Evolutionary conservation across 1,139 yeast genomes (phyloP), one percentile per base, ranked within the genome.

Genomic region (Geotrichum klebahnii): DNA sequence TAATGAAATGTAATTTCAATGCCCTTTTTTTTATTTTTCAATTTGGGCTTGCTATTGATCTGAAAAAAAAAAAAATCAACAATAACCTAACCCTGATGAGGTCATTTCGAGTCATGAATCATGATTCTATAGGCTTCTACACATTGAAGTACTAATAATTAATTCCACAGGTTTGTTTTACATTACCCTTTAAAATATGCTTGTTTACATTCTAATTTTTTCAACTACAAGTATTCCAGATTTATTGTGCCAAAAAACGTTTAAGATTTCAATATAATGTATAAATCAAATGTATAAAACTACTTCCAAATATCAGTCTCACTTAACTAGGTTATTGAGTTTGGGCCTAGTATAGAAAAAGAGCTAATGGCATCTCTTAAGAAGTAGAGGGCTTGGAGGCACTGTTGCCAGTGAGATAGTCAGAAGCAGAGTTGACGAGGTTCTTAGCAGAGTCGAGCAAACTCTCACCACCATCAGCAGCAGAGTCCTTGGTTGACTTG

Each of bases 391-490:
- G 52, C 48, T 49, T 49, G 16, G 31, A 40, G 28, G 52, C 48
- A 40, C 48, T 44, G 44, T 44, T 47, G 14, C 54, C 54, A 16
- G 48, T 39, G 14, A 51, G 37, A 45, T 51, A 51, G 29, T 51
- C 54, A 14, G 50, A 19, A 22, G 54, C 54, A 29, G 46, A 42
- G 51, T 45, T 45, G 44, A 51, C 48, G 17, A 48, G 38, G 34
- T 51, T 48, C 44, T 46, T 51, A 31, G 54, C 54, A 33, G 51
- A 44, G 47, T 51, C 54, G 40, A 50, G 32, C 14, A 50, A 16
- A 36, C 46, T 32, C 41, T 50, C 50, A 23, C 53, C 50, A 16
- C 42, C 24, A 23, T 41, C 32, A 3, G 37, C 36, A 29, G 51
- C 51, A 31, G 43, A 29, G 31, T 34, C 17, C 46, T 44, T 44